Base-by-base conservation (phyloP, 2,329 filamentous ascomycete species). In the Fusarium drepaniforme region DNA sequence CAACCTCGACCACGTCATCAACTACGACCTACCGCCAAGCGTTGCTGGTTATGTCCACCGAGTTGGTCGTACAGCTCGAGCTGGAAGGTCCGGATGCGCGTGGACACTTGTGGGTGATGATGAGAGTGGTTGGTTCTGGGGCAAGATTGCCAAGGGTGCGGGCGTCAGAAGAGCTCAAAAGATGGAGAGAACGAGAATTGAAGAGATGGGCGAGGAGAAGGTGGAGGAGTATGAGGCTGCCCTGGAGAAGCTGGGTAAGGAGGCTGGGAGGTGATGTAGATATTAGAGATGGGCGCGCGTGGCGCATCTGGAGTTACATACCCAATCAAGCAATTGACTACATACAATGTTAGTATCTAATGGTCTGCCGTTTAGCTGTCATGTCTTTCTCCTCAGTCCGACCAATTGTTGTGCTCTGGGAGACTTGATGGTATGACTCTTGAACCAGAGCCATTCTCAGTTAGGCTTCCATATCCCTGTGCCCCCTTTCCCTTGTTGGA, bases 121-220 rank as follows among this genome's bases (percentile, higher is more conserved):
- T 4, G 96, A 99, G 84, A 95, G 92, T 25, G 90, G 93, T 53
- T 98, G 97, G 96, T 99, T 98, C 84, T 95, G 94, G 90, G 93
- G 93, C 69, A 93, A 94, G 77, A 92, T 98, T 72, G 93, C 91
- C 28, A 88, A 87, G 67, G 86, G 92, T 6, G 82, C 84, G 67
- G 85, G 90, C 9, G 81, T 90, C 16, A 82, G 84, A 66, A 84
- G 87, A 58, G 80, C 79, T 2, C 80, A 80, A 30, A 85, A 83
- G 76, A 86, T 91, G 25, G 86, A 86, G 72, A 84, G 89, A 68
- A 82, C 87, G 5, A 82, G 85, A 46, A 80, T 90, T 28, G 81
- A 83, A 9, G 84, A 85, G 73, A 90, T 90, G 76, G 77, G 76
- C 15, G 86, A 89, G 75, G 84, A 84, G 58, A 85, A 85, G 68